Conservation (phyloP, 1,284 basidiomycete genomes). For the Golubevia sp. region DNA sequence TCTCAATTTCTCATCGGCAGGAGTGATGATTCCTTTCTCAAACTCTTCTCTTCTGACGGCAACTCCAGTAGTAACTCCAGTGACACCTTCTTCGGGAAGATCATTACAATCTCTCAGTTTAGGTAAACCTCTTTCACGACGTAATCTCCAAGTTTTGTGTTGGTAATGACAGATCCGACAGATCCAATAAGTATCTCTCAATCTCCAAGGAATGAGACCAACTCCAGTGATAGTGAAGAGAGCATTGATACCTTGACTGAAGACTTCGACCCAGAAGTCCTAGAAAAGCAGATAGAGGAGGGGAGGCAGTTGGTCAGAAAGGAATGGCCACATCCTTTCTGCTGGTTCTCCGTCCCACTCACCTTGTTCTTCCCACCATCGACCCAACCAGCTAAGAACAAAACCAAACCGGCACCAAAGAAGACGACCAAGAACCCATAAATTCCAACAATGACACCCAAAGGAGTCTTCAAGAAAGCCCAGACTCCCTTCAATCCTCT, state of each 20-base stretch:
- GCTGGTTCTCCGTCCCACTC: too few species aligned
- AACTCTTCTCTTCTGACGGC: background rate
- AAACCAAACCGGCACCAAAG: slow-evolving; percentile 29
- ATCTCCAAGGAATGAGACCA: slow-evolving; percentile 71
- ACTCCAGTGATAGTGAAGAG: slow-evolving; percentile 76
- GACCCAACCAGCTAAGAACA: slow-evolving; percentile 29
- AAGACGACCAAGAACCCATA: slow-evolving; percentile 72
- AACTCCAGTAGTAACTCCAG: slow-evolving; percentile 42
- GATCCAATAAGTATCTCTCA: slow-evolving; percentile 77
- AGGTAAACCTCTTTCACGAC: slow-evolving; percentile 70
- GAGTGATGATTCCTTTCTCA: background rate
- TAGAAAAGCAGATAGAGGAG: background rate
- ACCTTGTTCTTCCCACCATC: slow-evolving; percentile 2
- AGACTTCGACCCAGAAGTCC: slow-evolving; percentile 72
- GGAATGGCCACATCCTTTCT: too few species aligned
- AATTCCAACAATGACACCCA: slow-evolving; percentile 73
- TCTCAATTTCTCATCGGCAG: background rate
- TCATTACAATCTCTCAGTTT: slow-evolving; percentile 75
- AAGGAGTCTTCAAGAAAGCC: slow-evolving; percentile 78
- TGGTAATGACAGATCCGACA: slow-evolving; percentile 75
- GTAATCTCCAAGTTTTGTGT: slow-evolving; percentile 67
- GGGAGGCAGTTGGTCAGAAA: background rate
- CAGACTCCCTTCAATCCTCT: slow-evolving; percentile 74
- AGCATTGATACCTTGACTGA: slow-evolving; percentile 76
- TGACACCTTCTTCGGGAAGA: slow-evolving; percentile 68